These are phyloP conservation scores for Epichloe sibirici DNA, from an alignment of 2,329 filamentous ascomycete genomes.

Conservation along the genomic window DNA sequence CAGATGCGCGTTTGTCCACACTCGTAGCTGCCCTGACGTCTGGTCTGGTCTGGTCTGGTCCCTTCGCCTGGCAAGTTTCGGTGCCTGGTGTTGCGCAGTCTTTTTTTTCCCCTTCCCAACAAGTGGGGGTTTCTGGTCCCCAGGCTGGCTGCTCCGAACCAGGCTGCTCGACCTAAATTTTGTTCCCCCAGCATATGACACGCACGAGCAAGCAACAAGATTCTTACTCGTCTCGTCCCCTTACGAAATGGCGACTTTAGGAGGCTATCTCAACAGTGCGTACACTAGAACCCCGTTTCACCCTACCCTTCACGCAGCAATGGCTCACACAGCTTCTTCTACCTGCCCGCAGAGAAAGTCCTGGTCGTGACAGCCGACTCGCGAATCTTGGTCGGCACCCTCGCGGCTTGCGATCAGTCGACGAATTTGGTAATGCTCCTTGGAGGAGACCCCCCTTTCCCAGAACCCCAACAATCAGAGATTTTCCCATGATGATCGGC, in stretches of 20 bases:
- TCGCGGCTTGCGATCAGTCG: conserved; percentile 77
- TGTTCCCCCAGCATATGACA: neutral
- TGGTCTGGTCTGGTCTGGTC: too few species aligned
- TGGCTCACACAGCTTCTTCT: neutral
- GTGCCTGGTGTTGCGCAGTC: neutral
- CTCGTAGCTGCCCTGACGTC: too few species aligned
- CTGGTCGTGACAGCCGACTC: conserved; percentile 87
- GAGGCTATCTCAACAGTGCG: conserved; percentile 33
- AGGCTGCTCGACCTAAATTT: neutral
- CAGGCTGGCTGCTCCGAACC: neutral
- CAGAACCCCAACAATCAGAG: too few species aligned
- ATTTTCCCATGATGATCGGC: too few species aligned
- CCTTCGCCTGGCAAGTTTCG: neutral
- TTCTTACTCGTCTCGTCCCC: neutral
- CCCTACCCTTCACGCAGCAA: neutral
- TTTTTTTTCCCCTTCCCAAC: neutral
- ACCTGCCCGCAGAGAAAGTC: conserved; percentile 59
- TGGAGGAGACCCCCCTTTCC: too few species aligned
- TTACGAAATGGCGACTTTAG: conserved; percentile 29
- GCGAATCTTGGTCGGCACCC: conserved; percentile 68
- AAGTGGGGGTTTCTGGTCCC: neutral
- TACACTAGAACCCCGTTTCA: neutral
- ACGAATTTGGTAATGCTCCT: conserved; percentile 59
- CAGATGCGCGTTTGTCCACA: too few species aligned
- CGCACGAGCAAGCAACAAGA: neutral